Conservation (phyloP, 1,284 basidiomycete species). For the Pseudozyma hubeiensis region DNA sequence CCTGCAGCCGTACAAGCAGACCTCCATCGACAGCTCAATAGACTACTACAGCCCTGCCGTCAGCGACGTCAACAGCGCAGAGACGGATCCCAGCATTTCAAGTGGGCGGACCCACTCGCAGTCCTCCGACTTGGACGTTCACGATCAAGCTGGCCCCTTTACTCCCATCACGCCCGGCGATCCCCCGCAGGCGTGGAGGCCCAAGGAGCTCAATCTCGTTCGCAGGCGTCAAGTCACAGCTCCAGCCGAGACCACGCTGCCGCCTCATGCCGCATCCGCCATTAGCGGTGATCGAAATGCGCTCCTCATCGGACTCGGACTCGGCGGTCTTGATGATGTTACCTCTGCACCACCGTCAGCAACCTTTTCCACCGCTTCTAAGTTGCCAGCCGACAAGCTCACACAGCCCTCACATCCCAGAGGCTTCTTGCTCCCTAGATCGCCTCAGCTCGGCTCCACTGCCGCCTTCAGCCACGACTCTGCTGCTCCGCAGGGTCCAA, state of each 20-base stretch:
- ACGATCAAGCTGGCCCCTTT: slow-evolving; percentile 23
- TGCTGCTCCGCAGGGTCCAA: slow-evolving; percentile 20
- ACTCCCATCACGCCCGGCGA: slow-evolving; percentile 46
- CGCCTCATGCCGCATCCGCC: slow-evolving; percentile 11
- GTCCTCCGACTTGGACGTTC: slow-evolving; percentile 37
- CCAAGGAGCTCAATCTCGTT: slow-evolving; percentile 50
- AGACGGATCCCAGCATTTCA: slow-evolving; percentile 43
- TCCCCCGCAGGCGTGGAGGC: slow-evolving; percentile 36
- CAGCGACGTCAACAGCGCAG: slow-evolving; percentile 49
- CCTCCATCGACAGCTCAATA: slow-evolving; percentile 35
- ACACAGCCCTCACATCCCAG: slow-evolving; percentile 11
- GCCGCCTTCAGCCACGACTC: slow-evolving; percentile 7
- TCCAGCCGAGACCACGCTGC: slow-evolving; percentile 19
- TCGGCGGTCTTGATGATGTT: slow-evolving; percentile 20
- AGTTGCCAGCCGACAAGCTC: slow-evolving; percentile 9
- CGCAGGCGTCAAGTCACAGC: slow-evolving; percentile 25
- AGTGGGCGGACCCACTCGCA: slow-evolving; percentile 39
- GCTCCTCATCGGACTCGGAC: slow-evolving; percentile 35
- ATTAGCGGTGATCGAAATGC: slow-evolving; percentile 27
- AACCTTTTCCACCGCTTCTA: neutral
- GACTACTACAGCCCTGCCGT: slow-evolving; percentile 44
- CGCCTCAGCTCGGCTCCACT: slow-evolving; percentile 13
- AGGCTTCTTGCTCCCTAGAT: slow-evolving; percentile 11
- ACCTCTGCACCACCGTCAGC: slow-evolving; percentile 3
- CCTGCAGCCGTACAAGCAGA: slow-evolving; percentile 30